phyloP scores from a whole-genome alignment of 139 green algal species.

The Chlorella sorokiniana region DNA sequence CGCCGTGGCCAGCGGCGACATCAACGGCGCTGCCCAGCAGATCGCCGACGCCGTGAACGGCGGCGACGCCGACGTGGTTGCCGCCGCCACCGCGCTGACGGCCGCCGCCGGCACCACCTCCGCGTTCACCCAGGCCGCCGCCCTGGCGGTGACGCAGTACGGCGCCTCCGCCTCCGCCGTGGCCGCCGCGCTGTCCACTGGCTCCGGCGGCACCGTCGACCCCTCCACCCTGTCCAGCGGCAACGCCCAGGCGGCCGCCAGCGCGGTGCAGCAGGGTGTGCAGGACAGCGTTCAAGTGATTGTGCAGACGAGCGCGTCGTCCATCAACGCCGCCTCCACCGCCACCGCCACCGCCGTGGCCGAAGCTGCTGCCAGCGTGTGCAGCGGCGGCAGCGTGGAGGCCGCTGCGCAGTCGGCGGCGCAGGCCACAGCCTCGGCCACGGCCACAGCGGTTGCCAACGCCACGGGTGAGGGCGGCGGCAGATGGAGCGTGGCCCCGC shows the following conservation, averaged over 20 bases:
- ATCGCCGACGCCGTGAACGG: not conserved
- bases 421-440: constrained; percentile 2
- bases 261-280: constrained; percentile 21
- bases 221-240: not conserved
- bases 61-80: not conserved
- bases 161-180: not conserved
- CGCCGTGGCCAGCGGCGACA: not conserved
- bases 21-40: not conserved
- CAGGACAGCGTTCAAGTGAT: constrained; percentile 11
- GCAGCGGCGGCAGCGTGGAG: not conserved
- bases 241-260: constrained; percentile 4
- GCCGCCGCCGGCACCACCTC: not conserved
- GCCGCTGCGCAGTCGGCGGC: constrained; percentile 3
- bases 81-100: constrained; percentile 6
- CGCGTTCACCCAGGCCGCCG: not conserved
- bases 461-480: not conserved
- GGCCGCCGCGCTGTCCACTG: not conserved
- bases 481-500: not conserved
- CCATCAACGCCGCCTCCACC: constrained; percentile 19
- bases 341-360: constrained; percentile 10
- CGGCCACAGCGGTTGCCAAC: not conserved
- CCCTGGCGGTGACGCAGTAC: constrained; percentile 14
- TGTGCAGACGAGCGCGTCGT: not conserved
- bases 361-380: not conserved
- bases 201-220: constrained; percentile 13